Evolutionary conservation across 352 stramenopile genomes (phyloP).

Genomic region (Vaucheria bursata): DNA sequence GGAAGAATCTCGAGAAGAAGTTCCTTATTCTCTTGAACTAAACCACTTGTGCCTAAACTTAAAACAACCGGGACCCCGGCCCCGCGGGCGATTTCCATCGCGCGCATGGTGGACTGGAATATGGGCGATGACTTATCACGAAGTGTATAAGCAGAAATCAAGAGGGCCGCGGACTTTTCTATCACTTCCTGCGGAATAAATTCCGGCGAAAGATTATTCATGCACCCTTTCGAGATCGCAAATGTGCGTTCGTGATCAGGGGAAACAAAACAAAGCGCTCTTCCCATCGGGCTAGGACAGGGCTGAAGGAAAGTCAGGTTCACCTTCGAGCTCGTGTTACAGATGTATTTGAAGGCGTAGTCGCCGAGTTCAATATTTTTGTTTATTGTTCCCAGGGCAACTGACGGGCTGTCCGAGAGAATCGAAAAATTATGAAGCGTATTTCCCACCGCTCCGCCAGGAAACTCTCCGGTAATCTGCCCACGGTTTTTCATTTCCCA

Average conservation of each 20-base stretch:
- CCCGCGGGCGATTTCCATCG: neutral
- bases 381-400: neutral
- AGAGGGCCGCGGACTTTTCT: neutral
- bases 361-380: neutral
- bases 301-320: neutral
- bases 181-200: neutral
- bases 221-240: neutral
- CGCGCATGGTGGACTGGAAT: neutral
- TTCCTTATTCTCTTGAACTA: neutral
- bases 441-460: neutral
- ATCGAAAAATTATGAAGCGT: slow-evolving; percentile 1
- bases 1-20: neutral
- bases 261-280: neutral
- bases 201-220: neutral
- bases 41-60: neutral
- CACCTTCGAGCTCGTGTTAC: neutral
- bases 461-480: neutral
- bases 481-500: neutral
- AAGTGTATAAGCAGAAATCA: neutral
- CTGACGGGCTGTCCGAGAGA: neutral
- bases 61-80: neutral
- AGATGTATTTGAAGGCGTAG: slow-evolving; percentile 2
- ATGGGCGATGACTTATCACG: neutral
- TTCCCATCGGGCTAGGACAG: neutral
- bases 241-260: neutral